Percentiles rank a stretch among this genome's conserved stretches.
phyloP scores from a whole-genome alignment of 2,329 filamentous ascomycete species.

The Phyllosticta ampelicida region DNA sequence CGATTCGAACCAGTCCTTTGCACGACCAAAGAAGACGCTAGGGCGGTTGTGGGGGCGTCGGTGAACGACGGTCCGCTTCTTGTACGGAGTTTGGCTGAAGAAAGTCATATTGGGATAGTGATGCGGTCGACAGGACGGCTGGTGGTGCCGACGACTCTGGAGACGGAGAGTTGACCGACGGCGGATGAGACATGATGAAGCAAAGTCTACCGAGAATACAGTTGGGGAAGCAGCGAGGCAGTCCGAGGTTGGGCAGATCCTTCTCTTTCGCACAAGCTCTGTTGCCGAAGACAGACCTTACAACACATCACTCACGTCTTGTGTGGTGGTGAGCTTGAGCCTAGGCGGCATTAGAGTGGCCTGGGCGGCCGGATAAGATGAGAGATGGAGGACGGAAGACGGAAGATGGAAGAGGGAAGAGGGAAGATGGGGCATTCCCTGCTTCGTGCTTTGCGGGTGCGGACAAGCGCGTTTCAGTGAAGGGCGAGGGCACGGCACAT shows the following conservation, averaged over 20 bases:
- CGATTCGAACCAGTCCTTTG: not conserved
- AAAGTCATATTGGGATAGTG: slow-evolving; percentile 10
- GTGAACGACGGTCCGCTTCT: slow-evolving; percentile 10
- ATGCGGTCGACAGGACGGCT: not conserved
- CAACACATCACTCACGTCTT: too few relatives aligned
- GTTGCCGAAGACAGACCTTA: not conserved
- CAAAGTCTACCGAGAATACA: not conserved
- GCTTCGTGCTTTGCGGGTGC: not conserved
- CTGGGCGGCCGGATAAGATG: too few relatives aligned
- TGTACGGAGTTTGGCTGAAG: slow-evolving; percentile 2
- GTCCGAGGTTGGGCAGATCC: not conserved
- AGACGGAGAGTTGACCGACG: not conserved
- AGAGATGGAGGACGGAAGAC: too few relatives aligned
- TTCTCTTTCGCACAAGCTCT: not conserved
- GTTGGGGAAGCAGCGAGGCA: not conserved
- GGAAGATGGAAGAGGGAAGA: too few relatives aligned
- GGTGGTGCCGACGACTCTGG: not conserved
- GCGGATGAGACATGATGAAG: not conserved
- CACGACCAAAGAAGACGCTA: slow-evolving; percentile 6
- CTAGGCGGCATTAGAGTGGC: too few relatives aligned
- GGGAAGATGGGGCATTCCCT: not conserved
- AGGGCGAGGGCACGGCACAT: not conserved
- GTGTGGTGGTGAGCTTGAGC: too few relatives aligned
- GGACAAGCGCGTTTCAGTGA: not conserved
- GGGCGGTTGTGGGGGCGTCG: slow-evolving; percentile 3